Base-by-base conservation (phyloP, 305 asterid genomes). In the Fraxinus sp. region DNA sequence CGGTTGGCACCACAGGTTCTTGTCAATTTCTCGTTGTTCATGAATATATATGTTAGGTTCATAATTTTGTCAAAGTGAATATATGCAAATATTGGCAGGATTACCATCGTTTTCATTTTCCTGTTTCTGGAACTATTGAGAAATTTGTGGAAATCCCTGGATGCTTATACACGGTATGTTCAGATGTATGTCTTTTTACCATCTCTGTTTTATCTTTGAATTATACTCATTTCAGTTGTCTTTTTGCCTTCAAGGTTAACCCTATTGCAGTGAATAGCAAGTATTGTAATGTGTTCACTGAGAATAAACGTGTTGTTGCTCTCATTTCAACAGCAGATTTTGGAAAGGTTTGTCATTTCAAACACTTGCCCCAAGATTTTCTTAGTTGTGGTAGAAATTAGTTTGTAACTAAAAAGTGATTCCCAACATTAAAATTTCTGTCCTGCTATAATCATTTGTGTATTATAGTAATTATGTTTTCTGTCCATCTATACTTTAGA, bases 211-310 rank as follows among this genome's bases (percentile, higher is more conserved):
- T 81, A 72, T 77, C 70, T 81, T 84, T 74, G 77, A 84, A 32
- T 36, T 71, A 57, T 83, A 82, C 90, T 79, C 70, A 37, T 76
- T 81, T 81, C 52, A 84, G 76, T 74, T 88, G 78, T 85, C 79
- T 80, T 78, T 59, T 49, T 83, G 32, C 80, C 80, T 83, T 89
- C 87, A 83, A 96, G 99, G 99, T 97, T 79, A 97, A 97, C 81
- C 99, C 99, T 78, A 94, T 97, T 86, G 99, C 99, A 14, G 99
- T 97, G 84, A 97, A 97, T 84, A 97, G 99, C 98, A 93, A 97
- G 90, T 97, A 97, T 83, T 97, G 98, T 83, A 97, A 97, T 33
- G 99, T 97, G 82, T 97, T 94, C 93, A 94, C 98, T 2, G 99
- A 94, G 94, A 97, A 97, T 84, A 94, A 93, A 89, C 96, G 99